phyloP scores from a whole-genome alignment of 2,329 filamentous ascomycete species.

The Phoma herbarum region DNA sequence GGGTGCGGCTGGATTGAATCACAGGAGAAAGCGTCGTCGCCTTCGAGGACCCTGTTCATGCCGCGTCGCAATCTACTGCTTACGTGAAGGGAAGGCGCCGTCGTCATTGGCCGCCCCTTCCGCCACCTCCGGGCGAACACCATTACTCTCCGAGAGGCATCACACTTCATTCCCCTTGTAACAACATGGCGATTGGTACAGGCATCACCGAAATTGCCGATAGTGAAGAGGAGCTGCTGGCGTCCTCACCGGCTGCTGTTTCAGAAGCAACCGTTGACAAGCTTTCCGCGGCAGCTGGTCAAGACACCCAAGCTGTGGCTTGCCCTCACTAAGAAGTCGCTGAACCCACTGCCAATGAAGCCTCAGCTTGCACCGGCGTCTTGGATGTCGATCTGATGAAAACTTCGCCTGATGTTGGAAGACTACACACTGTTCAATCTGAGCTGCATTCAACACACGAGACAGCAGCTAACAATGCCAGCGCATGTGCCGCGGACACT shows the following conservation, averaged over 20 bases:
- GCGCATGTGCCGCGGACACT: neutral
- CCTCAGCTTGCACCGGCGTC: slow-evolving; percentile 17
- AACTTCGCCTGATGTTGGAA: slow-evolving; percentile 23
- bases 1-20: slow-evolving; percentile 4
- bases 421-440: slow-evolving; percentile 17
- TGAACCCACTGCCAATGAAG: slow-evolving; percentile 19
- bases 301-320: slow-evolving; percentile 34
- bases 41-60: slow-evolving; percentile 26
- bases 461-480: neutral
- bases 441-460: slow-evolving; percentile 18
- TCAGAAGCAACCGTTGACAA: slow-evolving; percentile 29
- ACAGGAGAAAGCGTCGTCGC: slow-evolving; percentile 12
- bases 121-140: slow-evolving; percentile 18
- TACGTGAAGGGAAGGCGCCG: slow-evolving; percentile 36
- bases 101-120: slow-evolving; percentile 29
- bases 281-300: slow-evolving; percentile 31
- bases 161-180: slow-evolving; percentile 7
- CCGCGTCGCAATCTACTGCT: slow-evolving; percentile 37
- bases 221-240: slow-evolving; percentile 46
- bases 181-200: slow-evolving; percentile 36
- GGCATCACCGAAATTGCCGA: slow-evolving; percentile 41
- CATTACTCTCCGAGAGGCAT: slow-evolving; percentile 6
- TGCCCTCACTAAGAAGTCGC: slow-evolving; percentile 28
- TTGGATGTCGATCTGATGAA: slow-evolving; percentile 25
- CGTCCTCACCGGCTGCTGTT: slow-evolving; percentile 38